Evolutionary conservation across 768 basidiomycete species (phyloP), one percentile per base, ranked within the genome.

Genomic region (Rhodosporidiobolus sp.): DNA sequence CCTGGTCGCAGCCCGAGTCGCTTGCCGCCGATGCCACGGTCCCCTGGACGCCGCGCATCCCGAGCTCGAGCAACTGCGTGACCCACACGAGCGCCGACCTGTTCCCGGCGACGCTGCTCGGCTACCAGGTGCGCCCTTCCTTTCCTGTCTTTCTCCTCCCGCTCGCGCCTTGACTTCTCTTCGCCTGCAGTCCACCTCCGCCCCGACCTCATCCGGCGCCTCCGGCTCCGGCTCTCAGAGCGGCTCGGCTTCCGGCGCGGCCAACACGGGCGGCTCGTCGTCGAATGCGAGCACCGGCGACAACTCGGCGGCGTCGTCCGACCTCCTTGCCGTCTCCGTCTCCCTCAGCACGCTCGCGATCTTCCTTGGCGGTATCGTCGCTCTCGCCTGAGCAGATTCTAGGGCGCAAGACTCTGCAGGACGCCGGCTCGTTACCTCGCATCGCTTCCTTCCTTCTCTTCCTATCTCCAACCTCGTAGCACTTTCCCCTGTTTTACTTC

Each of bases 41-140:
- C 5, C 79, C 79, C 10, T 79, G 73, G 66, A 67, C 67, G 5
- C 72, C 76, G 5, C 57, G 65, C 14, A 63, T 78, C 56, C 79
- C 79, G 6, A 73, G 79, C 16, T 70, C 77, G 5, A 79, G 79
- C 26, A 74, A 70, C 67, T 80, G 79, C 78, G 63, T 66, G 35
- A 75, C 78, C 46, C 78, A 70, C 74, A 30, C 46, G 38, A 76
- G 74, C 22, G 55, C 74, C 34, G 68, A 72, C 12, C 59, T 79
- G 32, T 78, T 69, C 67, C 50, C 72, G 17, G 46, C 63, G 6
- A 32, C 71, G 4, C 43, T 49, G 16, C 54, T 72, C 22, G 70
- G 70, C 38, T 72, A 67, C 65, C 65, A 67, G 28, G 60, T 71
- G 24, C 11, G 70, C 58, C 49, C 32, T 26, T 24, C 11, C 49